Base-by-base conservation (phyloP, 2,329 filamentous ascomycete species). In the Pseudogymnoascus sp. region DNA sequence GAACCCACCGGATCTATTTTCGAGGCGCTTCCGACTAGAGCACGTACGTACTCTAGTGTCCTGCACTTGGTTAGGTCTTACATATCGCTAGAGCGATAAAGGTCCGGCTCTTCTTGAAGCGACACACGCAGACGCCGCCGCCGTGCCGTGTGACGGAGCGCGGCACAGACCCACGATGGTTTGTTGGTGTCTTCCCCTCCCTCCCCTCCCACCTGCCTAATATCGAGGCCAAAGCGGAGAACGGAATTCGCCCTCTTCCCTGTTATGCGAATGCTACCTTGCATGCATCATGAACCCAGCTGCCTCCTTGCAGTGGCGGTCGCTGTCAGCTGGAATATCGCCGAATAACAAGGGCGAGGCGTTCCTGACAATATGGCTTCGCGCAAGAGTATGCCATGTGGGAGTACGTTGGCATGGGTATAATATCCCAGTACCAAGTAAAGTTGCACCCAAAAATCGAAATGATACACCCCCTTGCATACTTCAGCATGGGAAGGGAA, bases 191-290 rank as follows among this genome's bases (percentile, higher is more conserved):
- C 10, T 47, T 3, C 16, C 16, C 3, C 19, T 42, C 16, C 6
- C 19, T 7, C 24, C 47, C 47, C 26, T 56, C 47, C n/a, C 47
- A 21, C 47, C 47, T 56, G 47, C 29, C 47, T 56, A 56, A 56
- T 56, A 56, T 33, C 29, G 47, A 56, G 47, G 47, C 47, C 47
- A 56, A 56, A 56, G 47, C 47, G 47, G 29, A 56, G 47, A 47
- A 6, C 29, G 47, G 47, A 56, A 26, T 56, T 53, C 6, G 21
- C 26, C n/a, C 33, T 56, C 47, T 26, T 56, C 26, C 26, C 47
- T 56, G 47, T 56, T 56, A 56, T 56, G 29, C 16, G 47, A 33
- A 33, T 56, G 16, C 14, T 19, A 56, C 47, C 47, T n/a, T 33
- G 47, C 47, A 56, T 33, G 47, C 29, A 56, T 19, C 47, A 33